phyloP scores from a whole-genome alignment of 345 rosid species.

The Sisymbrium altissimum region DNA sequence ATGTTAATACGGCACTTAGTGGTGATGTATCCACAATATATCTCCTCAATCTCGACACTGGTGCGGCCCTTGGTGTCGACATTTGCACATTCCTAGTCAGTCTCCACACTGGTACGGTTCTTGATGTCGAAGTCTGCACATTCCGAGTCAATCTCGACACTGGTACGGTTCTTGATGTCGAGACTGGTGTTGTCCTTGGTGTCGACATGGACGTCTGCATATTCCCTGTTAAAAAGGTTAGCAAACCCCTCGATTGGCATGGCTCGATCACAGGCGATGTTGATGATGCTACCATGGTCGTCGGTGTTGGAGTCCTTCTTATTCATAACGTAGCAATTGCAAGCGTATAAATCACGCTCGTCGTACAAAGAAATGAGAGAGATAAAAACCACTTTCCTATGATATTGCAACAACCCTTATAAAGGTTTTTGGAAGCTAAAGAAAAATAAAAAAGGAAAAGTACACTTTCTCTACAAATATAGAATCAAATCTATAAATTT shows the following conservation, averaged over 20 bases:
- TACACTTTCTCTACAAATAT: neutral
- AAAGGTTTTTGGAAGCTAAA: neutral
- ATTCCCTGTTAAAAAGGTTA: neutral
- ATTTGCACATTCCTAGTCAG: too few species aligned
- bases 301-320: neutral
- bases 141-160: neutral
- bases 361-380: neutral
- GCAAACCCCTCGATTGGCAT: neutral
- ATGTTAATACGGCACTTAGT: too few species aligned
- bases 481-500: neutral
- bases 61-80: too few species aligned
- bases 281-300: neutral
- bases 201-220: neutral
- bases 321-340: neutral
- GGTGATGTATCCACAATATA: too few species aligned
- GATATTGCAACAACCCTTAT: too few species aligned
- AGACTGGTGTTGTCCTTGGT: neutral
- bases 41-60: too few species aligned
- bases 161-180: neutral
- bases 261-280: neutral
- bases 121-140: neutral
- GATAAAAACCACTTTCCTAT: neutral
- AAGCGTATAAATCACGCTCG: neutral
- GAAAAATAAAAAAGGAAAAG: neutral
- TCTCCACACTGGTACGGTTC: too few species aligned